A percentile compares a stretch with the other conserved stretches of the same genome.
phyloP scores from a whole-genome alignment of 2,329 filamentous ascomycete genomes.

The Ceratocystis colombiana region DNA sequence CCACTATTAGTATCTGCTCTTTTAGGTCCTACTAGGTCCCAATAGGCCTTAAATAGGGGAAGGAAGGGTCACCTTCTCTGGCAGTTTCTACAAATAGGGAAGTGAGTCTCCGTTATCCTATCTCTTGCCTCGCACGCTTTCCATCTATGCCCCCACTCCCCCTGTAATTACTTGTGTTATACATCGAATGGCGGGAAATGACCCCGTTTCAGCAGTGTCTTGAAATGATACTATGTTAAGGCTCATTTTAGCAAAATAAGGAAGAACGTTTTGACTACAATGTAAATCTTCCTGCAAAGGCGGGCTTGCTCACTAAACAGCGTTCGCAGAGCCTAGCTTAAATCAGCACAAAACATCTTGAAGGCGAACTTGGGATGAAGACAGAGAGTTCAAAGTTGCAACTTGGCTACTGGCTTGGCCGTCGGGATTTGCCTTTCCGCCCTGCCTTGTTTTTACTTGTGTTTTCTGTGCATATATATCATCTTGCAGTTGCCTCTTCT shows the following conservation, averaged over 20 bases:
- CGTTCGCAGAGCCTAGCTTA: background rate
- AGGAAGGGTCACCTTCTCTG: background rate
- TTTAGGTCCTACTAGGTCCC: background rate
- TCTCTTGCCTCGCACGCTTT: too few species aligned
- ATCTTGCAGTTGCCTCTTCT: background rate
- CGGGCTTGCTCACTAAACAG: background rate
- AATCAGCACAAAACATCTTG: background rate
- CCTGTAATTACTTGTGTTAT: background rate
- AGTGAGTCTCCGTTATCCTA: background rate
- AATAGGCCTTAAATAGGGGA: background rate
- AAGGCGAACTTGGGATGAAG: conserved; percentile 9
- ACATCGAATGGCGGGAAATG: background rate
- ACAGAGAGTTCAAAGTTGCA: background rate
- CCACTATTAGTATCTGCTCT: background rate
- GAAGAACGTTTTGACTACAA: background rate
- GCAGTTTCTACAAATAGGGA: background rate
- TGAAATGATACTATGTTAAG: conserved; percentile 12
- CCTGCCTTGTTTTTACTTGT: background rate
- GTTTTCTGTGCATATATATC: background rate
- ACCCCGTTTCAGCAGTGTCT: conserved; percentile 15
- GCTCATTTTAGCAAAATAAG: conserved; percentile 12
- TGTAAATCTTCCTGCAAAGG: conserved; percentile 3
- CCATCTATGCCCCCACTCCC: background rate
- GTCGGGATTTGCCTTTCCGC: background rate
- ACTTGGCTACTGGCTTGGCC: background rate